A percentile compares a stretch with the other conserved stretches of the same genome.
Conservation (phyloP, 2,329 filamentous ascomycete species). For the Pseudofabraea citricarpa region DNA sequence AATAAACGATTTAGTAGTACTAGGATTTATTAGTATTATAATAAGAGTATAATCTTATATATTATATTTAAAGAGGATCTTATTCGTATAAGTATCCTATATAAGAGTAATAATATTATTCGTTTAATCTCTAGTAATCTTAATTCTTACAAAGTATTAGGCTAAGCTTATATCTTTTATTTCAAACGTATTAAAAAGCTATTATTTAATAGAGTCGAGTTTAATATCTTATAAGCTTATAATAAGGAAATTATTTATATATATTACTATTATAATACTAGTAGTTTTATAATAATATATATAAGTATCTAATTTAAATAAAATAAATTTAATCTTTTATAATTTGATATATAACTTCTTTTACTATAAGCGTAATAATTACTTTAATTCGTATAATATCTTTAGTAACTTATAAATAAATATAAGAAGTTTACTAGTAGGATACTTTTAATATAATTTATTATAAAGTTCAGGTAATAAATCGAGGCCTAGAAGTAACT, state of each 20-base stretch:
- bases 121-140: not conserved
- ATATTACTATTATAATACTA: no score
- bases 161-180: not conserved
- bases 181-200: not conserved
- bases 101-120: not conserved
- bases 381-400: not conserved
- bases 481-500: no score
- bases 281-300: no score
- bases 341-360: not conserved
- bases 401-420: not conserved
- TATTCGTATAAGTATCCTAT: not conserved
- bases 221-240: not conserved
- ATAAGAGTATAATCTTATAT: not conserved
- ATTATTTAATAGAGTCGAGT: not conserved
- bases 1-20: not conserved
- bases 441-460: not conserved
- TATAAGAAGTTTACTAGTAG: no score
- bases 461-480: no score
- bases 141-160: not conserved
- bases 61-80: not conserved
- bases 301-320: not conserved
- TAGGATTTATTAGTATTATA: not conserved
- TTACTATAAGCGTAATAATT: not conserved
- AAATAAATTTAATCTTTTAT: not conserved
- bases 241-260: not conserved